Conservation (phyloP, 2,329 filamentous ascomycete species). For the Arthroderma sp. region DNA sequence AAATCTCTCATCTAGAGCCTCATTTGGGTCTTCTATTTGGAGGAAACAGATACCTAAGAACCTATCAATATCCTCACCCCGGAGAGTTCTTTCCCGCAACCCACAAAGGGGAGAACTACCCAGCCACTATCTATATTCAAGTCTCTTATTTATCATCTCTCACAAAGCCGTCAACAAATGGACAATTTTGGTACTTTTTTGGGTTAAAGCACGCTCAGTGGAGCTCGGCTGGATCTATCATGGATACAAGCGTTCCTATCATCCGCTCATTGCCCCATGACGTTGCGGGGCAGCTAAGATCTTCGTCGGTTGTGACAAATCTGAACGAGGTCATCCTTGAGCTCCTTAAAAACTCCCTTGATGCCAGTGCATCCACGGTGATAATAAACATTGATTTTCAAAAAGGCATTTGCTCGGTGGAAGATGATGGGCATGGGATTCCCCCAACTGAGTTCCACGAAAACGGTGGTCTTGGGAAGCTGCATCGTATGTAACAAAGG, state of each 20-base stretch:
- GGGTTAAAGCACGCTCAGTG: not conserved
- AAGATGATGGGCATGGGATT: constrained; percentile 79
- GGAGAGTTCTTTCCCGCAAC: not conserved
- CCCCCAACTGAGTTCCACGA: constrained; percentile 57
- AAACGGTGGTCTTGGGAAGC: constrained; percentile 58
- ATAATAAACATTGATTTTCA: constrained; percentile 60
- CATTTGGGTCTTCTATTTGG: not conserved
- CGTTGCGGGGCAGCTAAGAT: constrained; percentile 68
- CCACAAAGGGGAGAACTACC: not conserved
- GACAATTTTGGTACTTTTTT: not conserved
- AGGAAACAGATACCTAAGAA: not conserved
- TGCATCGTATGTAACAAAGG: constrained; percentile 49
- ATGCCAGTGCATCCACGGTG: constrained; percentile 60
- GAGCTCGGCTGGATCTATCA: not conserved
- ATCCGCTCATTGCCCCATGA: constrained; percentile 52
- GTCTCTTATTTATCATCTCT: not conserved
- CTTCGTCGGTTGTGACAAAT: constrained; percentile 65
- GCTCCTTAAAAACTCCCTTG: constrained; percentile 71
- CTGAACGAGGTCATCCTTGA: constrained; percentile 60
- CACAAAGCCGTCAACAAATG: not conserved
- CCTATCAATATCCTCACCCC: not conserved
- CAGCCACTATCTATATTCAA: not conserved
- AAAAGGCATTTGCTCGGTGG: constrained; percentile 63
- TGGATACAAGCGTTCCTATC: not conserved
- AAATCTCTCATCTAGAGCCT: not conserved